Evolutionary conservation across 1,139 yeast species (phyloP), one percentile per base, ranked within the genome.

Genomic region (Blastobotrys capitulatus): DNA sequence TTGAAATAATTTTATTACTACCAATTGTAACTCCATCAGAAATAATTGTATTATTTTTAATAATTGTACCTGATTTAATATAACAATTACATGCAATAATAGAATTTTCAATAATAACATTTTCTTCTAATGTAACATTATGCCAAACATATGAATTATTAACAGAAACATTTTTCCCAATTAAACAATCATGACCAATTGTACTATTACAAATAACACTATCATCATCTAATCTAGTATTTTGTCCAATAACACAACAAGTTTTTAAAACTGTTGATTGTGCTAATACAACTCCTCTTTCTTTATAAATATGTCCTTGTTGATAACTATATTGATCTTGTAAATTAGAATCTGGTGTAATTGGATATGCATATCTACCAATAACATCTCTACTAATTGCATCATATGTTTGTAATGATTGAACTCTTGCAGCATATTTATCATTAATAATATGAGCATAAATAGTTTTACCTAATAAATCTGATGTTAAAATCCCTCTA

Each of bases 281-380:
- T 0, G 97, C 96, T 59, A 94, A 74, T 13, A 89, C 80, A 20
- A 92, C 92, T 56, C 83, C 83, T 57, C 85, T 94, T 51, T 71
- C 76, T 67, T 88, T 89, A 69, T 94, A 92, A 44, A 90, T 79
- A 65, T 92, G 95, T 48, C 87, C 85, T 50, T 84, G 77, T 60
- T 85, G 94, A 63, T 85, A 92, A 1, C 87, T 77, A 60, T 85
- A 89, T 57, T 77, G 80, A 25, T 77, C 80, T 50, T 83, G 70
- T 56, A 86, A 73, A 63, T 90, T 90, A 48, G 88, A 74, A 57
- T 92, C 97, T 1, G 96, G 94, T 9, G 85, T 88, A 50, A 90
- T 73, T 19, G 99, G 99, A 63, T 88, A 92, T 52, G 92, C 78
- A 86, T 95, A 90, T 63, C 98, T 80, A 25, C 90, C 89, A 51